Evolutionary conservation across 331 rosid genomes (phyloP), one percentile per base, ranked within the genome.

Genomic region (Malus hybrid): DNA sequence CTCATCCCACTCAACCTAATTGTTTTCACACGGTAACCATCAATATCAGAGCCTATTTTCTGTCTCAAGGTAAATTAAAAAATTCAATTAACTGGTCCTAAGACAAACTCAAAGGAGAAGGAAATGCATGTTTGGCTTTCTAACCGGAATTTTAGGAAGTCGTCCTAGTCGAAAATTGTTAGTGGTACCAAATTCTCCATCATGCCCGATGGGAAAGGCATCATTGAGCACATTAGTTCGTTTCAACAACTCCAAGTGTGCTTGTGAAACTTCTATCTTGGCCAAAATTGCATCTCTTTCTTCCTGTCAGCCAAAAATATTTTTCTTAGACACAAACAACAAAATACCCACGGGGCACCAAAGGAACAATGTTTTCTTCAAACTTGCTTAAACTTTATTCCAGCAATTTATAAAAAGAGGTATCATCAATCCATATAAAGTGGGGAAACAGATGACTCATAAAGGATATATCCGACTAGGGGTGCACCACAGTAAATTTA

Each of bases 151-250:
- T 90, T 91, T 94, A 42, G 99, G 96, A 62, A 94, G 96, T 70
- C 99, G 91, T 71, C 99, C 99, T 62, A 94, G 96, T 77, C 99
- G 94, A 76, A 91, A 94, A 77, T 91, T 94, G 88, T 94, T 94
- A 32, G 87, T 94, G 63, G 99, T 94, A 82, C 97, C 99, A 69
- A 94, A 90, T 27, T 94, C 99, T 79, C 99, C 97, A 73, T 94
- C 99, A 55, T 94, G 99, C 42, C 92, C 89, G 75, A 94, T 91
- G 44, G 99, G 97, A 78, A 94, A 94, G 69, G 99, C 95, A 69
- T 94, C 99, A 76, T 91, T 94, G 50, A 94, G 93, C 57, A 94
- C 97, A 66, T 94, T 94, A 62, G 95, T 94, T 84, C 86, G 87
- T 85, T 94, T 94, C 86, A 94, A 78, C 85, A 90, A 81, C 78